These are phyloP conservation scores for Mycena rosella DNA, from an alignment of 768 basidiomycete species.

Conservation along the genomic window DNA sequence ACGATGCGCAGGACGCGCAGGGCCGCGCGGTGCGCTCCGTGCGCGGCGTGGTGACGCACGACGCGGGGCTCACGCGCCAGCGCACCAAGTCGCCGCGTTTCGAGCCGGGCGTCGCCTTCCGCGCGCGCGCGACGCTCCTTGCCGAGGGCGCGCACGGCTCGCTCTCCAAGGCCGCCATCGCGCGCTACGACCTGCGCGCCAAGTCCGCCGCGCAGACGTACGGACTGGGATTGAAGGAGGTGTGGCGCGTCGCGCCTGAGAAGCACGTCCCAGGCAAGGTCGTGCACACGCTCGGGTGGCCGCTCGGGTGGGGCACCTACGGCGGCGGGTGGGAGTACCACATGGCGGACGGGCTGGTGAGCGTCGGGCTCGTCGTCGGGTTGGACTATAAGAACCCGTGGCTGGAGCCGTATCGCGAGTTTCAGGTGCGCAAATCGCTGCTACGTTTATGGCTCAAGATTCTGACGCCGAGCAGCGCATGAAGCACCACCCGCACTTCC, in stretches of 20 bases:
- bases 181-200: constrained; percentile 79
- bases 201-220: constrained; percentile 91
- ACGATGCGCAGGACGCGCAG: constrained; percentile 55
- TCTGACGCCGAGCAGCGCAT: constrained; percentile 60
- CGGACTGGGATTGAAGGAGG: constrained; percentile 96
- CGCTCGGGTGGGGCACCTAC: constrained; percentile 84
- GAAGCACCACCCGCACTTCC: constrained; percentile 97
- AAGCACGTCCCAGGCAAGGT: constrained; percentile 63
- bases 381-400: constrained; percentile 97
- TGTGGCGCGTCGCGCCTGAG: constrained; percentile 86
- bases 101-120: constrained; percentile 97
- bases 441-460: background rate
- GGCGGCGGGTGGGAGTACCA: constrained; percentile 97
- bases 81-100: constrained; percentile 83
- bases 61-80: constrained; percentile 89
- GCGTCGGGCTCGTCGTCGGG: constrained; percentile 91
- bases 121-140: constrained; percentile 90
- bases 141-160: constrained; percentile 97
- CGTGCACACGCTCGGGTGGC: constrained; percentile 97
- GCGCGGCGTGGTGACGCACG: constrained; percentile 90
- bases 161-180: constrained; percentile 83
- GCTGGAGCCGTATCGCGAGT: constrained; percentile 90
- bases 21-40: constrained; percentile 64
- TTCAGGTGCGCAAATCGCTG: constrained; percentile 72
- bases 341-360: constrained; percentile 92